phyloP scores from a whole-genome alignment of 768 basidiomycete species.

The Leccinellum albellum region DNA sequence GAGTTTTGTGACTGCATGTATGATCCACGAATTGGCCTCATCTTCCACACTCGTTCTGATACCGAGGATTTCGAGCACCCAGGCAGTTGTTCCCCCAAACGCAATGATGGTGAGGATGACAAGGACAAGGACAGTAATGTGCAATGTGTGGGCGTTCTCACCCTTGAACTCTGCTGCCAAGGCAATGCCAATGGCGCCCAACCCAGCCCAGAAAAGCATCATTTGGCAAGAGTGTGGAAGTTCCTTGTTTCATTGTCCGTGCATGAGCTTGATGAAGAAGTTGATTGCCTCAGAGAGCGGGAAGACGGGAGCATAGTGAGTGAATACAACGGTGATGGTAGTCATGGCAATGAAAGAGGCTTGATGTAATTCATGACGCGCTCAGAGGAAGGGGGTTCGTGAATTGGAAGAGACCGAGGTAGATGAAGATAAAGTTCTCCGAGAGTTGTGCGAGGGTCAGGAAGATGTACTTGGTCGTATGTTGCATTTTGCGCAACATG shows the following conservation, averaged over 20 bases:
- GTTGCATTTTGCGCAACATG: slow-evolving; percentile 93
- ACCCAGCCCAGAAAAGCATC: slow-evolving; percentile 99
- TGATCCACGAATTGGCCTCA: no score
- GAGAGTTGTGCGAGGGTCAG: slow-evolving; percentile 89
- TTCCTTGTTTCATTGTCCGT: slow-evolving; percentile 85
- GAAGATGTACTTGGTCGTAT: slow-evolving; percentile 94
- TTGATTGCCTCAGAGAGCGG: slow-evolving; percentile 95
- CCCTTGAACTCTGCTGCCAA: slow-evolving; percentile 95
- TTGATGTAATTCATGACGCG: slow-evolving; percentile 85
- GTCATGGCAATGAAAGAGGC: slow-evolving; percentile 93
- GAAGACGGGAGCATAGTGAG: slow-evolving; percentile 94
- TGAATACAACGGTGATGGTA: slow-evolving; percentile 88
- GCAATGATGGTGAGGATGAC: slow-evolving; percentile 92
- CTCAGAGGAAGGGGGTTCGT: slow-evolving; percentile 78
- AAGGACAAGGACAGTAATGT: slow-evolving; percentile 92
- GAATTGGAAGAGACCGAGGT: slow-evolving; percentile 96
- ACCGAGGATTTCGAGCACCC: slow-evolving; percentile 96
- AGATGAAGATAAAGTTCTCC: slow-evolving; percentile 99
- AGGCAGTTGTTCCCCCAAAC: slow-evolving; percentile 94
- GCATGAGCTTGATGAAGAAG: slow-evolving; percentile 77
- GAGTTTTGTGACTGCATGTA: no score
- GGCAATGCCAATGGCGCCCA: slow-evolving; percentile 97
- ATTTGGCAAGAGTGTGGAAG: slow-evolving; percentile 97
- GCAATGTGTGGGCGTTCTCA: slow-evolving; percentile 83
- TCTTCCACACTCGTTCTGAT: slow-evolving; percentile 95